phyloP scores from a whole-genome alignment of 2,329 filamentous ascomycete genomes.

The Trichophyton mentagrophytes region DNA sequence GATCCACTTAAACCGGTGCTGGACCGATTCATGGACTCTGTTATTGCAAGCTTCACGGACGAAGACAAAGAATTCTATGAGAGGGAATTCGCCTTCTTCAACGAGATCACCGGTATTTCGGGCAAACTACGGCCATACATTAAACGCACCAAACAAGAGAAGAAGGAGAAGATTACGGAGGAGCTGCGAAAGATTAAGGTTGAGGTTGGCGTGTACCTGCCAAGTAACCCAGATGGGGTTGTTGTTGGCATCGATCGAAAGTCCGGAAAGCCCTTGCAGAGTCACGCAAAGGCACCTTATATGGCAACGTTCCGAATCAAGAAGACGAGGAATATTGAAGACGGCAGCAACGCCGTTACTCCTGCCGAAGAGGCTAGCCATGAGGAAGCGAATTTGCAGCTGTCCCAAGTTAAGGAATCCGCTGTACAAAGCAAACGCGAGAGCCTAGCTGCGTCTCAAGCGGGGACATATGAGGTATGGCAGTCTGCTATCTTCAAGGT shows the following conservation, averaged over 20 bases:
- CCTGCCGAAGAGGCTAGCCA: constrained; percentile 21
- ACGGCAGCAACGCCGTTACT: constrained; percentile 41
- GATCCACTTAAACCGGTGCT: constrained; percentile 88
- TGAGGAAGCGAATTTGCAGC: constrained; percentile 1
- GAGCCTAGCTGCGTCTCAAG: neutral
- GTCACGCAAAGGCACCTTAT: constrained; percentile 94
- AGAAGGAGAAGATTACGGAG: constrained; percentile 98
- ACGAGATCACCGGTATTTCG: constrained; percentile 88
- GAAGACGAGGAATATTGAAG: constrained; percentile 49
- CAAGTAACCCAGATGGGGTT: constrained; percentile 90
- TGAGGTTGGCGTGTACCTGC: constrained; percentile 91
- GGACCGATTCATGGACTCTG: constrained; percentile 73
- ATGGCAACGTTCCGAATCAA: constrained; percentile 98
- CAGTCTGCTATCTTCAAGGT: constrained; percentile 99
- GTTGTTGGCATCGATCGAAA: constrained; percentile 97
- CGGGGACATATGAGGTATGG: constrained; percentile 74
- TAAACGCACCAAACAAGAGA: constrained; percentile 83
- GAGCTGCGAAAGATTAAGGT: constrained; percentile 95
- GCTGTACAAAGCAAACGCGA: constrained; percentile 9
- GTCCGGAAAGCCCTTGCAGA: constrained; percentile 92
- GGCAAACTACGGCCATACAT: constrained; percentile 91
- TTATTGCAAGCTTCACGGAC: constrained; percentile 68
- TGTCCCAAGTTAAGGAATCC: constrained; percentile 6
- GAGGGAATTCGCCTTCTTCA: constrained; percentile 94
- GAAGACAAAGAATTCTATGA: constrained; percentile 80